These are phyloP conservation scores for Fusarium incarnatum DNA, from an alignment of 2,329 filamentous ascomycete genomes.

Conservation along the genomic window DNA sequence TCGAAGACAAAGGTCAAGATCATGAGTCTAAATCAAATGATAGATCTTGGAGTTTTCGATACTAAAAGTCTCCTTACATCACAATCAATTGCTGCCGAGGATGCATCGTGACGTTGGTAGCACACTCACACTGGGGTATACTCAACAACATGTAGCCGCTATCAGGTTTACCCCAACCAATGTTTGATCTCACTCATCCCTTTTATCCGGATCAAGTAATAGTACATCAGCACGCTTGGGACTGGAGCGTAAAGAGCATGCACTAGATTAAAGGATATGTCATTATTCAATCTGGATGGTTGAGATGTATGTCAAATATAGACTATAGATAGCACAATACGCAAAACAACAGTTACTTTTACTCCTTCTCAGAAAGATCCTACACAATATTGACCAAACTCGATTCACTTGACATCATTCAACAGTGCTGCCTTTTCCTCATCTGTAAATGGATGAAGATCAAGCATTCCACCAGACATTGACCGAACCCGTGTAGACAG, in stretches of 20 bases:
- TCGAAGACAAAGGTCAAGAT: conserved; percentile 4
- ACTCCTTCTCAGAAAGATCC: not conserved
- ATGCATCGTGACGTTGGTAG: conserved; percentile 29
- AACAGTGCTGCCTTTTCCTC: conserved; percentile 45
- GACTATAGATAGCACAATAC: not conserved
- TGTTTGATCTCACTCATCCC: conserved; percentile 21
- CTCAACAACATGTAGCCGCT: conserved; percentile 38
- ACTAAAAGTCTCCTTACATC: conserved; percentile 4
- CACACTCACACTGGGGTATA: conserved; percentile 36
- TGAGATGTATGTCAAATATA: not conserved
- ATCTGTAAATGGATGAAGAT: conserved; percentile 26
- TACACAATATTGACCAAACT: not conserved
- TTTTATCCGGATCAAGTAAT: conserved; percentile 6
- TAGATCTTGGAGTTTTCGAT: not conserved
- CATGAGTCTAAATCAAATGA: conserved; percentile 7
- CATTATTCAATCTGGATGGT: not conserved
- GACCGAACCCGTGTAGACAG: conserved; percentile 9
- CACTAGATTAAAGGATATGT: not conserved
- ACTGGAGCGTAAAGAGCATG: not conserved
- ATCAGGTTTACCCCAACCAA: conserved; percentile 41
- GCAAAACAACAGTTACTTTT: not conserved
- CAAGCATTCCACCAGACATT: conserved; percentile 9
- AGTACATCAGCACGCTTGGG: not conserved
- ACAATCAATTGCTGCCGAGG: conserved; percentile 13
- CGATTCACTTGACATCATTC: conserved; percentile 16